Evolutionary conservation across 768 basidiomycete species (phyloP), one percentile per base, ranked within the genome.

Genomic region (Podaxis sp.): DNA sequence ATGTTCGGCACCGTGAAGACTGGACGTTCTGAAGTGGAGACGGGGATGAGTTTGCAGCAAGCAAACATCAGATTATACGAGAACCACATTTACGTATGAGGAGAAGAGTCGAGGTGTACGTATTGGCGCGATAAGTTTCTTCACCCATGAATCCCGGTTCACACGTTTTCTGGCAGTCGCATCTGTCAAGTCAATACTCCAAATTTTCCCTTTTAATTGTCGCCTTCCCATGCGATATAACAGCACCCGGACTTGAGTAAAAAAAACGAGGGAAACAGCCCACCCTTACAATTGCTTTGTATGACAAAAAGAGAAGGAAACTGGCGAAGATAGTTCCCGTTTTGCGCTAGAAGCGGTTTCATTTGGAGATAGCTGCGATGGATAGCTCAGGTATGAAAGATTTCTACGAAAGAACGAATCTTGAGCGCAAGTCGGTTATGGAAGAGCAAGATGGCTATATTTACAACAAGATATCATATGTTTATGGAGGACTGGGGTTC

Each of bases 1-100:
- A n/a, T 40, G 24, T 37, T 62, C 61, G 55, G 54, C 33, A 48
- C 61, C 61, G 37, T 50, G 48, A 38, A 56, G 28, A 36, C 17
- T 4, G 20, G 36, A 36, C 28, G 12, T 17, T 36, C 33, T 11
- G 49, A 37, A 41, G 38, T 26, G 30, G 30, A 55, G 4, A 52
- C 12, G 22, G 24, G 36, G 13, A 49, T 53, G 50, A 46, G 15
- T 12, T 37, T 28, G 44, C 24, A 12, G 4, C 15, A 51, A n/a
- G 5, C 2, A 24, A 59, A 51, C 24, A 38, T 46, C 46, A 49
- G 24, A 52, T 33, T 33, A 36, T 12, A 15, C 22, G 49, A 37
- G 36, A 60, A 52, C 38, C 38, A 53, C 6, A 37, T 60, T 62
- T 56, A 62, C 61, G 61, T 62, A 41, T 40, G 51, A 53, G 53